phyloP scores from a whole-genome alignment of 2,329 filamentous ascomycete genomes.

The Aureobasidium melanogenum region DNA sequence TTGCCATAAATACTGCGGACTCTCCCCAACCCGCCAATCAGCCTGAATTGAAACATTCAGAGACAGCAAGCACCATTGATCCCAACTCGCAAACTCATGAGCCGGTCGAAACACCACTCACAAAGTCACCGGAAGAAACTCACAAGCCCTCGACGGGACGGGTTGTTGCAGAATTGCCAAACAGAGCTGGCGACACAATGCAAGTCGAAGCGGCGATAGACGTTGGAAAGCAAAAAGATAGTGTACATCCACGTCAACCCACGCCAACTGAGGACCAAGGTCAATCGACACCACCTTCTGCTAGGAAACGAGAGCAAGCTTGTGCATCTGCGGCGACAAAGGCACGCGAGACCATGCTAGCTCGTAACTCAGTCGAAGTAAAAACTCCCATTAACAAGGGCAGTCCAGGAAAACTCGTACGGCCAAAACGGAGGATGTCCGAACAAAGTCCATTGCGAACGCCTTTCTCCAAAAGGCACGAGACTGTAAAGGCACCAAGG shows the following conservation, averaged over 20 bases:
- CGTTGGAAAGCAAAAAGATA: background rate
- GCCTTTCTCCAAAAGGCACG: background rate
- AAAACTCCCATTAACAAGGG: constrained; percentile 10
- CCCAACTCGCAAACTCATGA: background rate
- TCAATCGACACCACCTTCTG: constrained; percentile 13
- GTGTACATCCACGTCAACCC: background rate
- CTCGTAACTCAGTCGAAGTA: background rate
- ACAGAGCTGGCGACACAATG: background rate
- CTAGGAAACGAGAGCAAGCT: constrained; percentile 26
- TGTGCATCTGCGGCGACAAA: constrained; percentile 25
- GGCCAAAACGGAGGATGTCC: constrained; percentile 14
- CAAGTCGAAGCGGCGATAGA: background rate
- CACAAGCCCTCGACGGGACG: background rate
- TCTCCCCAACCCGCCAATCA: background rate
- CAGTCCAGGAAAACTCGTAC: constrained; percentile 15
- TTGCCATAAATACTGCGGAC: background rate
- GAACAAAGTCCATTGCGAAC: background rate
- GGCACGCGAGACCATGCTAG: constrained; percentile 14
- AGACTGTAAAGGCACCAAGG: constrained; percentile 1
- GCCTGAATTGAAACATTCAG: background rate
- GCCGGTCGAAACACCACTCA: background rate
- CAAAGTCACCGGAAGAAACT: background rate
- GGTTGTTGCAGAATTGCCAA: background rate
- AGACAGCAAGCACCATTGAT: background rate
- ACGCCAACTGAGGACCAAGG: background rate